Evolutionary conservation across 1,139 yeast genomes (phyloP), one percentile per base, ranked within the genome.

Genomic region (Candida tropicalis): DNA sequence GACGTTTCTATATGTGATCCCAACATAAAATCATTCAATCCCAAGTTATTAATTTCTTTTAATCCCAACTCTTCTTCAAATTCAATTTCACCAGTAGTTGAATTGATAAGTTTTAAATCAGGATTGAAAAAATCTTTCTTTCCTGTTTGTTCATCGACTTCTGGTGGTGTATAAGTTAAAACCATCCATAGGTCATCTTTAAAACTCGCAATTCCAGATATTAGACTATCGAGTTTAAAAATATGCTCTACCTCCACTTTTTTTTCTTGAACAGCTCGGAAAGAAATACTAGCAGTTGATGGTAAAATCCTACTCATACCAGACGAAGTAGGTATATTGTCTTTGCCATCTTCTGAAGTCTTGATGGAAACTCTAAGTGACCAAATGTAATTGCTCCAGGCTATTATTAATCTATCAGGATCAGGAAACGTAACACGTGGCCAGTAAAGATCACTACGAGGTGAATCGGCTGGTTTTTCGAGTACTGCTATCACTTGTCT

Each of bases 341-440:
- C 52, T 20, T 40, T 48, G n/a, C 47, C 51, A 35, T 54, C 59
- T 3, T 48, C 56, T 5, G 48, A 37, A 3, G 55, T 46, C 23
- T 56, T 40, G 46, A 66, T 51, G 3, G 75, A 67, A 3, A 86
- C 69, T 52, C 84, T 74, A 36, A 91, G 67, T 29, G 79, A 71
- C 95, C 96, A 91, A 1, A 93, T 70, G 48, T 82, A 77, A 50
- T 81, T 75, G 3, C 82, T 88, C 99, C 99, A 93, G 0, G 91
- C 96, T 29, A 93, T 75, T 3, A 87, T 65, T 5, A 90, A 68
- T 41, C 90, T 63, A 56, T 86, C 86, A 0, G 77, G 67, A 51
- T 87, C 96, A 0, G 87, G 82, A 42, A 79, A 74, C 43, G 79
- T 79, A 3, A 87, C 74, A 38, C 88, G 74, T 0, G 98, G 98